Evolutionary conservation across 2,329 filamentous ascomycete genomes (phyloP), one percentile per base, ranked within the genome.

Genomic region (Fusarium sp.): DNA sequence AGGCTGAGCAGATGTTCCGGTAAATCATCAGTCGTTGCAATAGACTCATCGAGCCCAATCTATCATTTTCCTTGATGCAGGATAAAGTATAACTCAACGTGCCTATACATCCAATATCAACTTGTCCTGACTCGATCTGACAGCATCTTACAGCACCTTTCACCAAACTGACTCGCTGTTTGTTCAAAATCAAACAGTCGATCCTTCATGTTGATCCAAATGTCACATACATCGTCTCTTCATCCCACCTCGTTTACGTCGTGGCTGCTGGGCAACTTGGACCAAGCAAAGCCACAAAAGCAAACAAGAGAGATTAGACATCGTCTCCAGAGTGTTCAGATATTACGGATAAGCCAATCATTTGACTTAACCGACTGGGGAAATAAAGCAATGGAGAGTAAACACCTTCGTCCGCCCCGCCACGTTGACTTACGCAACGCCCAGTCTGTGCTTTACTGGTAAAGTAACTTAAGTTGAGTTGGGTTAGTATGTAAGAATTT

Each of bases 121-220:
- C 32, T 34, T 34, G 32, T 37, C 32, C 32, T 37, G 18, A 7
- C 18, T 37, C 34, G 18, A 37, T 37, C 10, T 37, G 34, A 37
- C 18, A 37, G 18, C 11, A 10, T n/a, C 10, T 20, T 20, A 16
- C 48, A 51, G 4, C 23, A 27, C 20, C 32, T 16, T 51, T 51
- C 23, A 34, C 32, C 32, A 51, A 51, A 27, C 13, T 27, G 23
- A 16, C 21, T 51, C 13, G 13, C 48, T 51, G 40, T 30, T 11
- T n/a, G 18, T 20, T 43, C 16, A 28, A 41, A 37, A 55, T 49
- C 23, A 50, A 40, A 43, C 28, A 25, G 34, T 54, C 43, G 45
- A 51, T 68, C 34, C 30, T 53, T 45, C 27, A 23, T 59, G 55
- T 50, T 58, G 63, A 71, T 69, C 68, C 25, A 41, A 71, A 71